Evolutionary conservation across 129 eudicot genomes (phyloP).

Genomic region (Flaveria linearis): DNA sequence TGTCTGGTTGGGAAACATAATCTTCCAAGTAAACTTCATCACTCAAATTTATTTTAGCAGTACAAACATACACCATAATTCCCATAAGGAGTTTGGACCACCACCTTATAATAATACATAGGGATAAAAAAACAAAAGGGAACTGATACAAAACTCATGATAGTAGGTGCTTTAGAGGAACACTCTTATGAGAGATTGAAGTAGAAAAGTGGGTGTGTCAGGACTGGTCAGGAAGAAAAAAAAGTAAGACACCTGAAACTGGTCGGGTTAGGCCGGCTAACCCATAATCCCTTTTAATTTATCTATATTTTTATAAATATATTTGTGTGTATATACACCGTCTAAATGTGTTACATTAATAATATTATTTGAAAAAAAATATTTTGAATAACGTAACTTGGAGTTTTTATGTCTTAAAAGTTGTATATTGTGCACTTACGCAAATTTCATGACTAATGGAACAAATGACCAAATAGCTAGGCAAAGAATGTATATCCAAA

Average conservation of each 20-base stretch:
- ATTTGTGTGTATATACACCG: no score
- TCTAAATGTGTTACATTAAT: neutral
- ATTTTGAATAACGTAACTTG: neutral
- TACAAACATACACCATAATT: slow-evolving; percentile 50
- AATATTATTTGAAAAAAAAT: no score
- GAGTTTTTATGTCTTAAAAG: neutral
- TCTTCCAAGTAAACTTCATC: slow-evolving; percentile 84
- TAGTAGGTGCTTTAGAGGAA: neutral
- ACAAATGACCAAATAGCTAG: neutral
- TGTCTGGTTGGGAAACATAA: slow-evolving; percentile 71
- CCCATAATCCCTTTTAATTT: no score
- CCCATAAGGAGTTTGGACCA: neutral
- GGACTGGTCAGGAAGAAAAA: neutral
- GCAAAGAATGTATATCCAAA: no score
- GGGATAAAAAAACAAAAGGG: neutral
- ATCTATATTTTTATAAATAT: no score
- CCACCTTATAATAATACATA: neutral
- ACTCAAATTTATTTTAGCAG: slow-evolving; percentile 67
- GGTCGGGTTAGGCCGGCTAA: neutral
- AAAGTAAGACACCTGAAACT: neutral
- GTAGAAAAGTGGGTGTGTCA: neutral
- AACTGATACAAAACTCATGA: neutral
- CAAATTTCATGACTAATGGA: neutral
- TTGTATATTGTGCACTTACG: neutral
- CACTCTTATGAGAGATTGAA: neutral